phyloP scores from a whole-genome alignment of 306 rosid genomes.

The Trifolium fragiferum region DNA sequence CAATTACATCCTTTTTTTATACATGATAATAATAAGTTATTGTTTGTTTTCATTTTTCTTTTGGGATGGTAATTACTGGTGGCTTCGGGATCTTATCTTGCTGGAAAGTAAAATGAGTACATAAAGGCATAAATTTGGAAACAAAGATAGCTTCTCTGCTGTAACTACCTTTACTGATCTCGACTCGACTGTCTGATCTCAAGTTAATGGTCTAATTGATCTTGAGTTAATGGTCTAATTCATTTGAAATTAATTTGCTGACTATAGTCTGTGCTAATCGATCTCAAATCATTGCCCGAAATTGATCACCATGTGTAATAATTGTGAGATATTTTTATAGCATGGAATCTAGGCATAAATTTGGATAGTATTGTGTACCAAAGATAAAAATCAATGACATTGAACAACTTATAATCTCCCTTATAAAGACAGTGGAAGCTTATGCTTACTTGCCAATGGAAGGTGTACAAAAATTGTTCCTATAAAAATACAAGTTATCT shows the following conservation, averaged over 20 bases:
- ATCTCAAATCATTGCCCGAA: neutral
- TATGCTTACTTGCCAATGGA: neutral
- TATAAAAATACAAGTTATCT: too few species aligned
- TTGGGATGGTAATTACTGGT: slow-evolving; percentile 4
- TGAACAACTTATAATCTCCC: neutral
- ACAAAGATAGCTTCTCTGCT: neutral
- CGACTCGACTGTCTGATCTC: neutral
- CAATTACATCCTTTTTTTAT: slow-evolving; percentile 23
- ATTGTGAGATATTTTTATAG: neutral
- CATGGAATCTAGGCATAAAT: neutral
- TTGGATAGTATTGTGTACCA: neutral
- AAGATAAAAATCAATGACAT: neutral
- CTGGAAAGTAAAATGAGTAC: slow-evolving; percentile 24
- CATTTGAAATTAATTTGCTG: neutral
- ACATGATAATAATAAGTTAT: neutral
- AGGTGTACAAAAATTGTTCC: neutral
- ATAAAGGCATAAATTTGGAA: neutral
- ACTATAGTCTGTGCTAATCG: neutral
- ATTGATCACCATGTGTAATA: neutral
- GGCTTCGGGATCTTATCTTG: slow-evolving; percentile 17
- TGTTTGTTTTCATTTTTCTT: slow-evolving; percentile 37
- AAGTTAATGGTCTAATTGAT: neutral
- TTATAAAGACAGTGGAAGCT: neutral
- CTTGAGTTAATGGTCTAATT: neutral
- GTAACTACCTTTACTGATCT: too few species aligned